phyloP scores from a whole-genome alignment of 208 protist genomes.

The Leptomonas pyrrhocoris region DNA sequence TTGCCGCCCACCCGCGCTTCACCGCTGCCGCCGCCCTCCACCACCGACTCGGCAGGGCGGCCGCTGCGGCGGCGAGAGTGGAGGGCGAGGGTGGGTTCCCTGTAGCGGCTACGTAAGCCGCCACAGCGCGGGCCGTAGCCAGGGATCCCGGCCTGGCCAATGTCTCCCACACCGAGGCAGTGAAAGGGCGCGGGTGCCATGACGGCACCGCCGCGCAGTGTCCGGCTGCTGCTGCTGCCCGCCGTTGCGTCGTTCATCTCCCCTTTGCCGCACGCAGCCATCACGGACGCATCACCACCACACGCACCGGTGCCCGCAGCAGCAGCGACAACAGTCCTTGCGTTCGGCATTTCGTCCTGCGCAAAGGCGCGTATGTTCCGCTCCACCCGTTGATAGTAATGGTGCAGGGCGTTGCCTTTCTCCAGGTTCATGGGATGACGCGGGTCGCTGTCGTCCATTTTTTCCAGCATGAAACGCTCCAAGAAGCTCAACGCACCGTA shows the following conservation, averaged over 20 bases:
- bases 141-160: conserved; percentile 15
- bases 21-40: neutral
- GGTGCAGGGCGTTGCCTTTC: conserved; percentile 47
- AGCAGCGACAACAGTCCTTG: neutral
- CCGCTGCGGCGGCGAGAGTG: neutral
- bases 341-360: conserved; percentile 6
- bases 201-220: neutral
- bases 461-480: conserved; percentile 69
- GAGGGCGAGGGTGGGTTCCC: neutral
- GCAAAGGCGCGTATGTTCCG: conserved; percentile 41
- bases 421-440: conserved; percentile 71
- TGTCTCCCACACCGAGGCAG: conserved; percentile 29
- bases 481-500: conserved; percentile 75
- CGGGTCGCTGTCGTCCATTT: conserved; percentile 77
- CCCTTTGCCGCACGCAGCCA: neutral
- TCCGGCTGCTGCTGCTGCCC: neutral
- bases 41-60: conserved; percentile 1
- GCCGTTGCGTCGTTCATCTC: conserved; percentile 6
- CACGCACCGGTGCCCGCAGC: neutral
- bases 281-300: neutral
- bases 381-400: conserved; percentile 45
- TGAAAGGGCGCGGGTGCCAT: conserved; percentile 13
- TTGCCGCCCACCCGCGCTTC: conserved; percentile 10
- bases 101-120: conserved; percentile 3
- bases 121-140: conserved; percentile 15